These are phyloP conservation scores for Dryas octopetala DNA, from an alignment of 306 rosid species.

Conservation along the genomic window DNA sequence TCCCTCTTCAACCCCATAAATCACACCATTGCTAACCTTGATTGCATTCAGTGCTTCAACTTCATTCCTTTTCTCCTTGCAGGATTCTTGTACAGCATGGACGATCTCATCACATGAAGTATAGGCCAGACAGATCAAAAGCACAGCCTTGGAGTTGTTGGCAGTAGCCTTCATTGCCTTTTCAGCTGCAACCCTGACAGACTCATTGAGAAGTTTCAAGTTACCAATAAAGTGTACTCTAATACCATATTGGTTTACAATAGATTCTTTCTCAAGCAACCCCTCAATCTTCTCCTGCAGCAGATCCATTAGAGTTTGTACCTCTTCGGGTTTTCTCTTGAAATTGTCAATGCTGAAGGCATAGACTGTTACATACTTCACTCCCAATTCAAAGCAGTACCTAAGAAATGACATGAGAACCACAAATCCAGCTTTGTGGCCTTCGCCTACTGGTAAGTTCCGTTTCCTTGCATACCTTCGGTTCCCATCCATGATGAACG, in stretches of 20 bases:
- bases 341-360: conserved; percentile 93
- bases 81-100: conserved; percentile 61
- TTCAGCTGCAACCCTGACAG: conserved; percentile 58
- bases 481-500: conserved; percentile 95
- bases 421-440: conserved; percentile 64
- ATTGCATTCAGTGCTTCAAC: conserved; percentile 30
- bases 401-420: conserved; percentile 52
- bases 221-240: conserved; percentile 62
- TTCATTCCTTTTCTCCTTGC: conserved; percentile 47
- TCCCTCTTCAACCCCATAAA: conserved; percentile 23
- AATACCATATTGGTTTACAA: conserved; percentile 54
- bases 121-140: conserved; percentile 65
- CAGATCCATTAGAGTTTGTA: conserved; percentile 60
- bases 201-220: conserved; percentile 50
- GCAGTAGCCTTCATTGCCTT: conserved; percentile 70
- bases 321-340: conserved; percentile 59
- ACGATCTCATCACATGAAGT: conserved; percentile 67
- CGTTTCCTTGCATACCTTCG: conserved; percentile 67
- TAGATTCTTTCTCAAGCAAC: conserved; percentile 50
- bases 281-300: conserved; percentile 68
- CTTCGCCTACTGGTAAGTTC: conserved; percentile 47
- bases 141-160: conserved; percentile 44
- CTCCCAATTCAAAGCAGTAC: conserved; percentile 74
- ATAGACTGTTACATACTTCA: conserved; percentile 58
- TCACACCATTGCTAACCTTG: conserved; percentile 28